Base-by-base conservation (phyloP, 495 filamentous ascomycete species). In the Aspergillus homomorphus region DNA sequence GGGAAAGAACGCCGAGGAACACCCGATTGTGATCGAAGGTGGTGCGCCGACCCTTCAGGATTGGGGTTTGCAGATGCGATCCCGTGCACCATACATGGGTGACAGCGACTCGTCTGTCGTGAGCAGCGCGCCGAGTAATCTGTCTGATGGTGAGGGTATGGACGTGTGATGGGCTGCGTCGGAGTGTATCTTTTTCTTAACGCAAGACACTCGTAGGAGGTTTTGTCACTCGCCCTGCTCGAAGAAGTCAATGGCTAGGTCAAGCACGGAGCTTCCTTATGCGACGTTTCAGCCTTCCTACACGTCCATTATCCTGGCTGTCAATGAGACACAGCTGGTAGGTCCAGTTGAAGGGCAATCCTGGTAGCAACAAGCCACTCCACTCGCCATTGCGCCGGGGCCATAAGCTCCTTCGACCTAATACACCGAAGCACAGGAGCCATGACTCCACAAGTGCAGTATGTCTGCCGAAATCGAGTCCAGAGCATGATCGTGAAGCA, bases 21-120 rank as follows among this genome's bases (percentile, higher is more conserved):
- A 84, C 62, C 79, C 83, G 2, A 67, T 92, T 21, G 71, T 79
- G 45, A 83, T 93, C 33, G 90, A 94, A 63, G 90, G 91, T 26
- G 87, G 89, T 26, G 80, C 77, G 19, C 84, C 81, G 28, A 89
- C 80, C 62, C 79, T 95, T 24, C 73, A 77, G 3, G 84, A 86
- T 50, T 96, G 91, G 91, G 69, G 69, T 16, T 62, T 59, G 14
- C 75, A 77, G 51, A 58, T 75, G 26, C 69, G 71, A 26, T 68
- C 74, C 33, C 67, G 73, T 30, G 64, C 61, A 7, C 61, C 68
- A 0, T 63, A 71, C 52, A 63, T 65, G 42, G 61, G 56, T 8
- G 69, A 66, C 3, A 76, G 68, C 24, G 70, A 77, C 38, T 72
- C 70, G 5, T 79, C 76, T 1, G 73, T 67, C 8, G 71, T 79